Base-by-base conservation (phyloP, 495 filamentous ascomycete species). In the Daldinia loculata region DNA sequence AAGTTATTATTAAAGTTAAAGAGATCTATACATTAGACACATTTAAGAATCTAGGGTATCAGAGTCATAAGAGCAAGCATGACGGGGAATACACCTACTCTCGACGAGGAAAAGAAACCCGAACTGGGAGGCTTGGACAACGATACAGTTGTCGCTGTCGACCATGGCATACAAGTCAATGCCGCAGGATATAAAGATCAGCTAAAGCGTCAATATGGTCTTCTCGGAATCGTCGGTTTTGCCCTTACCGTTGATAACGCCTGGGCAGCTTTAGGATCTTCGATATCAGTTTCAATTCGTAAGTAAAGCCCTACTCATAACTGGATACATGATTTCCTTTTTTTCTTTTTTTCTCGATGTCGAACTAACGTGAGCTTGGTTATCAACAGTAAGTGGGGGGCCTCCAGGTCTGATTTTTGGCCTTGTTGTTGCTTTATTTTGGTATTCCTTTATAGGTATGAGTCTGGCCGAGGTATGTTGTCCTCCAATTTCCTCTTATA, bases 401-500 rank as follows among this genome's bases (percentile, higher is more conserved):
- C 82, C 86, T 1, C 84, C 87, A 0, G 85, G 87, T 14, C 80
- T 88, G 15, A 84, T 89, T 4, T 89, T 84, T 68, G 86, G 86
- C 34, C 80, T 88, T 27, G 74, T 81, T 5, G 81, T 85, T 14
- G 82, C 82, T 0, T 36, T 77, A 39, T 81, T 83, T 61, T 84
- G 78, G 71, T 82, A 83, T 71, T 70, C 75, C 14, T 84, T 84
- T 64, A 80, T 84, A 69, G 82, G 79, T 2, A 70, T 83, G 38
- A 78, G 80, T 29, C 66, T 82, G 22, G 78, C 80, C 56, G 82
- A 84, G 78, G 80, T 83, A 72, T 32, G 72, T 30, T 4, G 12
- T 30, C 19, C 8, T 50, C 9, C 26, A 30, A 39, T 26, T n/a
- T 19, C 24, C 4, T 19, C 19, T 17, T 53, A 50, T 0, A 14